A percentile compares a stretch with the other conserved stretches of the same genome.
Evolutionary conservation across 2,329 filamentous ascomycete species (phyloP).

Genomic region (Fusarium austroafricanum): DNA sequence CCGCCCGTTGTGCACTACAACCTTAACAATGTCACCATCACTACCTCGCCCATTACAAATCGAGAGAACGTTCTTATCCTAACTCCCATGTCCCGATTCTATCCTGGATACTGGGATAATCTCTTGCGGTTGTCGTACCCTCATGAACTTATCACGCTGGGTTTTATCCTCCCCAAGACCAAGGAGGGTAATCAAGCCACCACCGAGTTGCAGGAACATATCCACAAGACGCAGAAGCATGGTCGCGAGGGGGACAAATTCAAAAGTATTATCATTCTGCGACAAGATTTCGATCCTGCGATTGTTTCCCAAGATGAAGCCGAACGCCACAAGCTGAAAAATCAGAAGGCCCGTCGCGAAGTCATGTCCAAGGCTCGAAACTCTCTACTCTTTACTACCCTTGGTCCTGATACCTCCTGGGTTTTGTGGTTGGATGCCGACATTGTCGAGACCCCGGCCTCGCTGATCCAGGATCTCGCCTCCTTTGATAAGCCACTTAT

Average conservation of each 20-base stretch:
- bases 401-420: slow-evolving; percentile 93
- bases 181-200: slow-evolving; percentile 92
- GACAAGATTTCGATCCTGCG: slow-evolving; percentile 92
- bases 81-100: slow-evolving; percentile 93
- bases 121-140: slow-evolving; percentile 86
- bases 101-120: slow-evolving; percentile 96
- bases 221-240: slow-evolving; percentile 82
- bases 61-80: slow-evolving; percentile 89
- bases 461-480: slow-evolving; percentile 92
- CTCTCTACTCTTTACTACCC: slow-evolving; percentile 92
- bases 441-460: slow-evolving; percentile 86
- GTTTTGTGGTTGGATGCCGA: slow-evolving; percentile 96
- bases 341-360: slow-evolving; percentile 86
- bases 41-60: slow-evolving; percentile 79
- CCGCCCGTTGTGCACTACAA: slow-evolving; percentile 93
- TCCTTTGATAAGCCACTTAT: slow-evolving; percentile 89
- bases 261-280: slow-evolving; percentile 91
- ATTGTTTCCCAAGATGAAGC: slow-evolving; percentile 83
- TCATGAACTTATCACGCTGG: slow-evolving; percentile 92
- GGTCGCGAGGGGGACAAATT: slow-evolving; percentile 86
- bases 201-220: slow-evolving; percentile 82
- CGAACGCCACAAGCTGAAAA: slow-evolving; percentile 90
- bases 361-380: slow-evolving; percentile 96
- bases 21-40: slow-evolving; percentile 93
- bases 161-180: slow-evolving; percentile 95